Percentiles rank a stretch among this genome's conserved stretches.
Evolutionary conservation across 495 filamentous ascomycete species (phyloP).

Genomic region (Hypoxylon lenormandii): DNA sequence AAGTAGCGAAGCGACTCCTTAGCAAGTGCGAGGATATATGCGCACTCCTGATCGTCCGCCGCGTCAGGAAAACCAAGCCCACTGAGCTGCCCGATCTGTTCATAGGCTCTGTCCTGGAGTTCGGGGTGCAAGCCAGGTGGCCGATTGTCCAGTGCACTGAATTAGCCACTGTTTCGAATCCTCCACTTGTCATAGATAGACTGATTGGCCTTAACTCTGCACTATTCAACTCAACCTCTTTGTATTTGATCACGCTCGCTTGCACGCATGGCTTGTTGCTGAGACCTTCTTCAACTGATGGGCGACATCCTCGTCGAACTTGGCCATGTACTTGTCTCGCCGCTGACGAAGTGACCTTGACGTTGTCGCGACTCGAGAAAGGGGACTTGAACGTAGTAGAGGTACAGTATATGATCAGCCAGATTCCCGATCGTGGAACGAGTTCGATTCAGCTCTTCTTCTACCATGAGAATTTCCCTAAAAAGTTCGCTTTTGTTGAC

Average conservation of each 20-base stretch:
- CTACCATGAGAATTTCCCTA: slow-evolving; percentile 72
- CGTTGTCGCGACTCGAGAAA: slow-evolving; percentile 58
- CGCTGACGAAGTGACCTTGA: slow-evolving; percentile 67
- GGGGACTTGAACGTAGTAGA: slow-evolving; percentile 66
- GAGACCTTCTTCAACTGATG: slow-evolving; percentile 66
- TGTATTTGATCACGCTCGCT: slow-evolving; percentile 70
- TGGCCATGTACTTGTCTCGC: slow-evolving; percentile 67
- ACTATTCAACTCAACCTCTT: slow-evolving; percentile 67
- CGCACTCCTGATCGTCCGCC: slow-evolving; percentile 69
- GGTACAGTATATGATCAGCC: slow-evolving; percentile 74
- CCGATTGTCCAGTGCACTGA: slow-evolving; percentile 70
- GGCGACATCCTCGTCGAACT: slow-evolving; percentile 64
- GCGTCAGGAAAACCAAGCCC: slow-evolving; percentile 63
- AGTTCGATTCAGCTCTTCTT: slow-evolving; percentile 68
- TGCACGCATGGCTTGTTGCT: slow-evolving; percentile 71
- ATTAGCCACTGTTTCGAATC: slow-evolving; percentile 71
- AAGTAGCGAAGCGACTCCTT: slow-evolving; percentile 70
- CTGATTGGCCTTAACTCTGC: slow-evolving; percentile 71
- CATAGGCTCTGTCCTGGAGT: slow-evolving; percentile 67
- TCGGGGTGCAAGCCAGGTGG: slow-evolving; percentile 67
- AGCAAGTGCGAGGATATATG: slow-evolving; percentile 68
- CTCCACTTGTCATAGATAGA: slow-evolving; percentile 71
- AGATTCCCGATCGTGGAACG: slow-evolving; percentile 69
- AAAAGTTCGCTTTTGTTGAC: slow-evolving; percentile 70
- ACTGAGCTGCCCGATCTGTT: slow-evolving; percentile 66